Base-by-base conservation (phyloP, 2,329 filamentous ascomycete species). In the Byssoonygena ceratinophila region DNA sequence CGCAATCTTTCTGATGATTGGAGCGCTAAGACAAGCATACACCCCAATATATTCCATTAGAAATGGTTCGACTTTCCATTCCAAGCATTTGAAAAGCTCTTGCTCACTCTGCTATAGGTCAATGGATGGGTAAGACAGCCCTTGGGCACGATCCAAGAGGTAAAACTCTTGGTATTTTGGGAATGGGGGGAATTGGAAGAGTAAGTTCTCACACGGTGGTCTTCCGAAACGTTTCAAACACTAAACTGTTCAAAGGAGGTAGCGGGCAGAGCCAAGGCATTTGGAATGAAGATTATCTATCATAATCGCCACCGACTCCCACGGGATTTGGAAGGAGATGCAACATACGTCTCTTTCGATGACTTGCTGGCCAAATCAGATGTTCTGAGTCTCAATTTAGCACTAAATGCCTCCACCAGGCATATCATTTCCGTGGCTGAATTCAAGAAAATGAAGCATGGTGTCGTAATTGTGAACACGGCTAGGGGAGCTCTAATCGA, bases 181-280 rank as follows among this genome's bases (percentile, higher is more conserved):
- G 72, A 1, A 74, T 74, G 72, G 72, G 72, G 20, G 71, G 72
- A 37, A 74, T 74, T 43, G 72, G 72, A 52, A 62, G 68, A 55
- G 71, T 73, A 65, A 59, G 66, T 59, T 25, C 45, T 22, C 27
- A 23, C 31, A 31, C 7, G 4, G n/a, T 8, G 14, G 20, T 32
- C 4, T 3, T 6, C 34, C 11, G 18, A 18, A 39, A 16, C 5
- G 16, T 7, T 25, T 11, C n/a, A n/a, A 16, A 36, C 2, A 29
- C 49, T 51, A 25, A 51, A 23, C 4, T 22, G 23, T 12, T 36
- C 51, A 40, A 34, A 74, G 71, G 71, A 73, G 64, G 69, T 74
- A 60, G 71, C 71, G 36, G 60, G 60, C 51, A 69, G 71, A 37
- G 71, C 71, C 23, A 66, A 65, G 54, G 71, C 69, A 12, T 74